Evolutionary conservation across 1,139 yeast genomes (phyloP).

Genomic region (Wickerhamomyces sp.): DNA sequence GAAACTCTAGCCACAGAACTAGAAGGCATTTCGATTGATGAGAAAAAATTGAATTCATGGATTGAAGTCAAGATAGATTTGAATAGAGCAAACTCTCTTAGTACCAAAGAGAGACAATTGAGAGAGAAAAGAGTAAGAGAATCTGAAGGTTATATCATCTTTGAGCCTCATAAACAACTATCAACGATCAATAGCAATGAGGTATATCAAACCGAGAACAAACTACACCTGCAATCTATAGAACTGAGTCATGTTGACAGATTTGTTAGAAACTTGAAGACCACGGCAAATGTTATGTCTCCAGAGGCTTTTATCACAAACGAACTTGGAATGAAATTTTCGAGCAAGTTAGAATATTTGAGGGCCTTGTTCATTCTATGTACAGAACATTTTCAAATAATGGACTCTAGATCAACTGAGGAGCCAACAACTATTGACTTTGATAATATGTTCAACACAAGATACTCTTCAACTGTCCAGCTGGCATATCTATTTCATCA

Average conservation of each 20-base stretch:
- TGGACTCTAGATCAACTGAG: constrained; percentile 25
- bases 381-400: constrained; percentile 43
- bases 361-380: constrained; percentile 61
- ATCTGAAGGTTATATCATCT: constrained; percentile 38
- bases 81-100: constrained; percentile 71
- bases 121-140: constrained; percentile 69
- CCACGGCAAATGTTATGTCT: constrained; percentile 27
- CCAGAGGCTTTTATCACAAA: constrained; percentile 45
- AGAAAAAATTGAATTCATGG: constrained; percentile 32
- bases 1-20: constrained; percentile 8
- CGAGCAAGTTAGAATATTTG: constrained; percentile 46
- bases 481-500: constrained; percentile 71
- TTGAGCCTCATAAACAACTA: constrained; percentile 25
- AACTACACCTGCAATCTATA: constrained; percentile 29
- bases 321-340: constrained; percentile 38
- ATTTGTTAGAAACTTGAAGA: constrained; percentile 21
- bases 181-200: constrained; percentile 39
- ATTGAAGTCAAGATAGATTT: constrained; percentile 53
- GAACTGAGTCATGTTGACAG: constrained; percentile 28
- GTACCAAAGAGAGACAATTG: constrained; percentile 61
- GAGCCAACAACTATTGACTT: constrained; percentile 25
- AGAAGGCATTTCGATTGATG: constrained; percentile 10
- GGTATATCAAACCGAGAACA: constrained; percentile 24
- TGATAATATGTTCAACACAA: constrained; percentile 29
- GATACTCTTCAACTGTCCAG: constrained; percentile 63